A percentile compares a stretch with the other conserved stretches of the same genome.
These are phyloP conservation scores for Diutina catenulata DNA, from an alignment of 1,139 yeast species.

Conservation along the genomic window DNA sequence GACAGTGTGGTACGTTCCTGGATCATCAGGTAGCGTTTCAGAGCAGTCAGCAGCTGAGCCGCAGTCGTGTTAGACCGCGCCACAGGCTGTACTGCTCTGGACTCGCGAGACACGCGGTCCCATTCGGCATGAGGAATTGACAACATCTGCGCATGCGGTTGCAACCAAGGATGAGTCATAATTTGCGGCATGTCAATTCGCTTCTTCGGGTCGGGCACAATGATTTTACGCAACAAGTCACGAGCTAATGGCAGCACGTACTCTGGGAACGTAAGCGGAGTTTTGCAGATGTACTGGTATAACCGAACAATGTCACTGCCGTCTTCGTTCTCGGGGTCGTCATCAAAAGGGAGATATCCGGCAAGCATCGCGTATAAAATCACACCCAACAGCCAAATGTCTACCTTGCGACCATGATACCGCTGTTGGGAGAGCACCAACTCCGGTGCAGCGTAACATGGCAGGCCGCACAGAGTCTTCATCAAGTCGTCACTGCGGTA, in stretches of 20 bases:
- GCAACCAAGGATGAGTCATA: constrained; percentile 77
- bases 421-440: constrained; percentile 79
- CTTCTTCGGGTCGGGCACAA: constrained; percentile 76
- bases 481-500: constrained; percentile 65
- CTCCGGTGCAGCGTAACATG: constrained; percentile 98
- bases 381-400: constrained; percentile 95
- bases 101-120: constrained; percentile 48
- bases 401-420: constrained; percentile 90
- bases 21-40: constrained; percentile 35
- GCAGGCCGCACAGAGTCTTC: constrained; percentile 96
- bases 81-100: constrained; percentile 12
- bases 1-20: constrained; percentile 31
- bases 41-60: constrained; percentile 6
- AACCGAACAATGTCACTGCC: constrained; percentile 88
- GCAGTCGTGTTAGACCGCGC: constrained; percentile 6
- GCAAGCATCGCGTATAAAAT: constrained; percentile 94
- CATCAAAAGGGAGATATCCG: constrained; percentile 96
- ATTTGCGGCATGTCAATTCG: constrained; percentile 63
- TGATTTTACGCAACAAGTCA: constrained; percentile 73
- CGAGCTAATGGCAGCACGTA: constrained; percentile 86
- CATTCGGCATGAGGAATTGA: constrained; percentile 83
- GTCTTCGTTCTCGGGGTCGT: constrained; percentile 93
- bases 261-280: constrained; percentile 92
- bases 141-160: constrained; percentile 69
- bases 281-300: constrained; percentile 82